Percentiles rank a stretch among this genome's conserved stretches.
These are phyloP conservation scores for Fusarium tjaetaba DNA, from an alignment of 2,329 filamentous ascomycete species.

Conservation along the genomic window DNA sequence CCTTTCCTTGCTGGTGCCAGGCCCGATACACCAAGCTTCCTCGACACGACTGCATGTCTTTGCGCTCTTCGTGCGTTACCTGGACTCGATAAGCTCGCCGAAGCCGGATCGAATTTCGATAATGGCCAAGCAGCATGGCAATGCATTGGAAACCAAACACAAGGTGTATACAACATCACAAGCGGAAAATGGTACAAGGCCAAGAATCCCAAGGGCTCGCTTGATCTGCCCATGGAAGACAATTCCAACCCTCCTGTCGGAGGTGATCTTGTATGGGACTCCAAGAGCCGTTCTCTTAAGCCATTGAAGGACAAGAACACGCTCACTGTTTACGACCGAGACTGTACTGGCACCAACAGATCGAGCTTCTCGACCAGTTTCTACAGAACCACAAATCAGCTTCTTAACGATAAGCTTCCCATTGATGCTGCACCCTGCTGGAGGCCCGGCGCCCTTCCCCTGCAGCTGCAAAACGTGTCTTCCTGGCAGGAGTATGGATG, in stretches of 20 bases:
- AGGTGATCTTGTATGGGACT: constrained; percentile 45
- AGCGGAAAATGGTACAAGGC: constrained; percentile 56
- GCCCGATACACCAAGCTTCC: constrained; percentile 50
- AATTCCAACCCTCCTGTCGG: constrained; percentile 50
- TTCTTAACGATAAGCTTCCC: constrained; percentile 42
- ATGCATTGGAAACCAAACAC: constrained; percentile 57
- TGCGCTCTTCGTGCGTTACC: constrained; percentile 48
- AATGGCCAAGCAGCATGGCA: constrained; percentile 50
- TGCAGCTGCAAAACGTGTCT: constrained; percentile 52
- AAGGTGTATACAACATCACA: constrained; percentile 49
- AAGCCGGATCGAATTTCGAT: constrained; percentile 9
- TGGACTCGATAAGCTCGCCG: constrained; percentile 1
- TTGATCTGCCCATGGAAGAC: constrained; percentile 48
- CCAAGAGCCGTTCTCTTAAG: constrained; percentile 38
- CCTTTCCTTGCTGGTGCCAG: constrained; percentile 50
- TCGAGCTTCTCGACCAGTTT: constrained; percentile 54
- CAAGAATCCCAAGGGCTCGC: constrained; percentile 37
- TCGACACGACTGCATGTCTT: constrained; percentile 53
- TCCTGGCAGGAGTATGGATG: constrained; percentile 53
- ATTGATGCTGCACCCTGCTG: constrained; percentile 54
- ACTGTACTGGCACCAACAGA: constrained; percentile 54
- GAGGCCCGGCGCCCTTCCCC: constrained; percentile 51
- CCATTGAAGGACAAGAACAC: constrained; percentile 33
- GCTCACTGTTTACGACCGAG: constrained; percentile 51
- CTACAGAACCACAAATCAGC: constrained; percentile 48